phyloP scores from a whole-genome alignment of 768 basidiomycete genomes.

The Termitomyces sp. region DNA sequence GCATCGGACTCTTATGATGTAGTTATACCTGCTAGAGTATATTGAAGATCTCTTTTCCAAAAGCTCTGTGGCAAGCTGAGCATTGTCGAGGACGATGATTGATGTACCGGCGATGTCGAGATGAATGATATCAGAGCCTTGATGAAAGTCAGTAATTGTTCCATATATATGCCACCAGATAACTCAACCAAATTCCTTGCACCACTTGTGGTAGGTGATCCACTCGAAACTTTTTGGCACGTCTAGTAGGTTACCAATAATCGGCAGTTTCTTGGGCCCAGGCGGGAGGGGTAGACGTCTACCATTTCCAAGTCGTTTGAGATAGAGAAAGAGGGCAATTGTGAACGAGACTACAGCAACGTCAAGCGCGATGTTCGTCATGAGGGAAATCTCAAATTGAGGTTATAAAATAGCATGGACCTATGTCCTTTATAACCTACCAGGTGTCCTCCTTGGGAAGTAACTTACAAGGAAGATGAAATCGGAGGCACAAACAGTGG shows the following conservation, averaged over 20 bases:
- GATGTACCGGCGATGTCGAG: not conserved
- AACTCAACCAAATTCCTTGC: not conserved
- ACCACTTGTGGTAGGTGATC: conserved; percentile 1
- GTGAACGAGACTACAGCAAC: not conserved
- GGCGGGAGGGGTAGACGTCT: not conserved
- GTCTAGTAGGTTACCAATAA: not conserved
- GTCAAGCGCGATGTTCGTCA: not conserved
- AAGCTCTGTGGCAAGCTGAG: conserved; percentile 17
- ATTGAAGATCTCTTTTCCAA: conserved; percentile 23
- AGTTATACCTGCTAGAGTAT: conserved; percentile 15
- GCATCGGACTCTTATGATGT: too few relatives aligned
- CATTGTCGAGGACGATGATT: not conserved
- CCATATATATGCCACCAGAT: too few relatives aligned
- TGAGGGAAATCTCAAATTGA: not conserved
- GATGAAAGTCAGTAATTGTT: not conserved
- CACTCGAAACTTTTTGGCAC: not conserved
- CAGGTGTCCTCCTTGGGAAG: too few relatives aligned
- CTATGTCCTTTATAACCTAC: too few relatives aligned
- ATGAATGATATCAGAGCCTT: not conserved
- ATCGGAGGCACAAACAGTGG: too few relatives aligned
- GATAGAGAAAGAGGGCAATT: not conserved
- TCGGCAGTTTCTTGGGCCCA: not conserved
- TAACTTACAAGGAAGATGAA: too few relatives aligned
- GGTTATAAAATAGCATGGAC: too few relatives aligned
- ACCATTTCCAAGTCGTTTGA: not conserved